Evolutionary conservation across 1,284 basidiomycete species (phyloP).

Genomic region (Heliocybe sulcata): DNA sequence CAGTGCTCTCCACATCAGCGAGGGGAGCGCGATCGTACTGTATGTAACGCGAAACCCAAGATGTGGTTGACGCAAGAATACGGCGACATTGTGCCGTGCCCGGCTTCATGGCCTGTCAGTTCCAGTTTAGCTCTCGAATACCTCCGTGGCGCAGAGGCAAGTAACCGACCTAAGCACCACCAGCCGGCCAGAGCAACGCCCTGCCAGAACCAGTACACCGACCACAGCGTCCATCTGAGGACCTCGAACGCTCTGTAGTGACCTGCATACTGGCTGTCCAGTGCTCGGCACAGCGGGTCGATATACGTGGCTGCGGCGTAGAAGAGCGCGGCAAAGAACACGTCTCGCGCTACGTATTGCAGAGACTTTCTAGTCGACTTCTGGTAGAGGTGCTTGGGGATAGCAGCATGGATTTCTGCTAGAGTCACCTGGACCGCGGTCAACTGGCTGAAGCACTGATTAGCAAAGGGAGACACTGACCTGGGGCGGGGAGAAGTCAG

Average conservation of each 20-base stretch:
- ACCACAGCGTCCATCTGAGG: conserved; percentile 50
- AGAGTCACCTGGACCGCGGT: conserved; percentile 26
- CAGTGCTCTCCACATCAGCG: not conserved
- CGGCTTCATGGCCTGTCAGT: conserved; percentile 41
- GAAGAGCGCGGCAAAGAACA: conserved; percentile 45
- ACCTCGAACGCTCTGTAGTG: conserved; percentile 14
- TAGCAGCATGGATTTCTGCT: conserved; percentile 34
- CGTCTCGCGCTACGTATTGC: conserved; percentile 51
- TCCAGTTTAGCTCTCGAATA: too few species aligned
- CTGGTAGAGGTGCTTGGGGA: conserved; percentile 63
- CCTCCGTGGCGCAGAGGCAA: not conserved
- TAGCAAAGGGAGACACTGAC: conserved; percentile 12
- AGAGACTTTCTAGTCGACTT: conserved; percentile 57
- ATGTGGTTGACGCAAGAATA: conserved; percentile 29
- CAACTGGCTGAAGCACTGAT: not conserved
- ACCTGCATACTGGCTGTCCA: conserved; percentile 24
- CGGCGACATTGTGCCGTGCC: conserved; percentile 40
- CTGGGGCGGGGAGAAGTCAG: conserved; percentile 30
- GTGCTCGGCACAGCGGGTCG: conserved; percentile 30
- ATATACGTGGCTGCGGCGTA: conserved; percentile 56
- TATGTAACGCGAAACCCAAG: conserved; percentile 36
- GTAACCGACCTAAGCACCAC: conserved; percentile 36
- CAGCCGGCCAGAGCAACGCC: conserved; percentile 54
- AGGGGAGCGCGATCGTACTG: conserved; percentile 12
- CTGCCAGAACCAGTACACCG: conserved; percentile 54